A percentile compares a stretch with the other conserved stretches of the same genome.
Evolutionary conservation across 78 protist genomes (phyloP).

Genomic region (Dictyostelium discoideum): DNA sequence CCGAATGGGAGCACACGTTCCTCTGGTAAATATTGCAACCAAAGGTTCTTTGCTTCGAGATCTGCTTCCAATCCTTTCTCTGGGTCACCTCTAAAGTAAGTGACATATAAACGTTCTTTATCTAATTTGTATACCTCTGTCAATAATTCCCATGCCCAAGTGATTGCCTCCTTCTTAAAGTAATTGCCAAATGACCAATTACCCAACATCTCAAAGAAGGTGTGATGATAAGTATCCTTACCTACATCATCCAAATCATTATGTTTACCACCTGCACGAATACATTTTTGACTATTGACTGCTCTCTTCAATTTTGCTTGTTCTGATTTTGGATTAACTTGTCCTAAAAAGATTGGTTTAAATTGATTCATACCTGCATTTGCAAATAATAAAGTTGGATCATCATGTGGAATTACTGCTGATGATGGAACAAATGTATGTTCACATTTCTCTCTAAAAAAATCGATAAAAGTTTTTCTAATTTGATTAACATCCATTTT

Average conservation of each 20-base stretch:
- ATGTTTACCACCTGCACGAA: conserved; percentile 99
- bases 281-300: conserved; percentile 98
- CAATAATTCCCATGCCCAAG: conserved; percentile 97
- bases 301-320: conserved; percentile 94
- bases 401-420: conserved; percentile 95
- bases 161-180: conserved; percentile 97
- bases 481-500: conserved; percentile 77
- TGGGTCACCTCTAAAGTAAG: conserved; percentile 96
- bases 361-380: conserved; percentile 99
- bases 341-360: conserved; percentile 97
- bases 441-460: conserved; percentile 82
- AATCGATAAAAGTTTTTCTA: conserved; percentile 93
- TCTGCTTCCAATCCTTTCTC: conserved; percentile 90
- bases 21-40: conserved; percentile 94
- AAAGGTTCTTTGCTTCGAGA: conserved; percentile 91
- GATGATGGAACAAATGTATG: conserved; percentile 92
- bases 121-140: conserved; percentile 92
- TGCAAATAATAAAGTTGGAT: conserved; percentile 97
- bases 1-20: conserved; percentile 93
- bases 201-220: conserved; percentile 99
- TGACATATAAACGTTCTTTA: conserved; percentile 93
- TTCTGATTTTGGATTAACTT: conserved; percentile 90
- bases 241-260: conserved; percentile 98
- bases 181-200: conserved; percentile 98
- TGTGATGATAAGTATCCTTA: conserved; percentile 98